Conservation (phyloP, 441 rosid genomes). For the Pelargonium cotyledonis region DNA sequence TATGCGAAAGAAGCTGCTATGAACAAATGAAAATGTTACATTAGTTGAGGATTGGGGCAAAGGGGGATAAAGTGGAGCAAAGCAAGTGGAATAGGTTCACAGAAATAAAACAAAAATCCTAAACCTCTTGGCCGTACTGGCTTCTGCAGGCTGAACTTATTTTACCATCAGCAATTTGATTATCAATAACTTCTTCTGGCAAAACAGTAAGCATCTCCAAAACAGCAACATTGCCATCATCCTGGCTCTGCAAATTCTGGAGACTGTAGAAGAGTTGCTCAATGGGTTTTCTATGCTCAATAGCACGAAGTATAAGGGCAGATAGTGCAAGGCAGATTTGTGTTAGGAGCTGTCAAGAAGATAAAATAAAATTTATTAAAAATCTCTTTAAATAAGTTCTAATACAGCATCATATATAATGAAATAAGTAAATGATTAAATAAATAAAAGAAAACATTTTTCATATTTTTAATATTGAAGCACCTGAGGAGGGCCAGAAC, state of each 20-base stretch:
- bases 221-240: constrained; percentile 77
- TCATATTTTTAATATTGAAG: constrained; percentile 20
- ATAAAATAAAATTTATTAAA: constrained; percentile 19
- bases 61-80: background rate
- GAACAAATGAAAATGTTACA: constrained; percentile 2
- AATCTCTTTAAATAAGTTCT: background rate
- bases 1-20: constrained; percentile 72
- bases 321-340: constrained; percentile 94
- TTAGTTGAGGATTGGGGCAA: constrained; percentile 13
- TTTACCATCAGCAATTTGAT: constrained; percentile 48
- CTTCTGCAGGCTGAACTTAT: constrained; percentile 47
- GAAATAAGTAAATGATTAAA: background rate
- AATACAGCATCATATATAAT: background rate
- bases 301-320: constrained; percentile 66
- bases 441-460: background rate
- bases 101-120: constrained; percentile 19
- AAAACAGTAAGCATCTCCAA: constrained; percentile 93
- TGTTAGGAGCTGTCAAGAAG: constrained; percentile 69
- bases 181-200: constrained; percentile 84
- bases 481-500: constrained; percentile 96
- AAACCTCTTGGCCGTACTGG: constrained; percentile 75
- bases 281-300: constrained; percentile 72
- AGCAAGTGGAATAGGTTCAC: background rate
- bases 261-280: constrained; percentile 83
- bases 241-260: constrained; percentile 65